A percentile compares a stretch with the other conserved stretches of the same genome.
Evolutionary conservation across 2,329 filamentous ascomycete genomes (phyloP).

Genomic region (Biscogniauxia marginata): DNA sequence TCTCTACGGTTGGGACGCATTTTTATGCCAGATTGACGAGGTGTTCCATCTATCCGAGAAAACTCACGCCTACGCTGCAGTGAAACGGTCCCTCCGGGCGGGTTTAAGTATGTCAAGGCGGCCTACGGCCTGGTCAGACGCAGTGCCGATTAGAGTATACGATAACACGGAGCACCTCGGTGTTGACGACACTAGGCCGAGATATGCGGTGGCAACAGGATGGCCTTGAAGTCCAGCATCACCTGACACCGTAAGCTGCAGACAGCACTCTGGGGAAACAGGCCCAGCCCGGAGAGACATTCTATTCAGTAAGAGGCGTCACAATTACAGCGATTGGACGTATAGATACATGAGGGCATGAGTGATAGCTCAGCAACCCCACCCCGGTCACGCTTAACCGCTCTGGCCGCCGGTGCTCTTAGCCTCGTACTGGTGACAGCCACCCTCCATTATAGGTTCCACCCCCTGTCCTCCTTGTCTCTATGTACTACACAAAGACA

Average conservation of each 20-base stretch:
- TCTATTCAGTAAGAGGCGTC: conserved; percentile 9
- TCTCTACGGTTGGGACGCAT: not conserved
- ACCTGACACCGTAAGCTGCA: conserved; percentile 22
- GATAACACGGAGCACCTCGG: not conserved
- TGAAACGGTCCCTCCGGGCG: not conserved
- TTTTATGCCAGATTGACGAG: conserved; percentile 10
- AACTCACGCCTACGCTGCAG: conserved; percentile 3
- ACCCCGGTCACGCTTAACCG: not conserved
- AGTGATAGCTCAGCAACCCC: conserved; percentile 7
- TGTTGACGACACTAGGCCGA: not conserved
- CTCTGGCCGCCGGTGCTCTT: not conserved
- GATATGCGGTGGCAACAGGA: not conserved
- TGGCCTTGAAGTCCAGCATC: conserved; percentile 8
- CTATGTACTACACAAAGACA: conserved; percentile 4
- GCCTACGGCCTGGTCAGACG: not conserved
- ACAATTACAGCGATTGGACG: conserved; percentile 9
- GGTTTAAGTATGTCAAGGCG: not conserved
- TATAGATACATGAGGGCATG: conserved; percentile 13
- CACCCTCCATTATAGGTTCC: not conserved
- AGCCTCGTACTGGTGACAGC: not conserved
- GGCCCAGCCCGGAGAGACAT: conserved; percentile 1
- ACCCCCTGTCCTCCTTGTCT: not conserved
- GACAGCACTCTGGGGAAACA: not conserved
- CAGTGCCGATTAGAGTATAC: not conserved
- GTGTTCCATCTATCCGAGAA: not conserved